Evolutionary conservation across 2,329 filamentous ascomycete species (phyloP), one percentile per base, ranked within the genome.

Genomic region (Acephala macrosclerotiorum): DNA sequence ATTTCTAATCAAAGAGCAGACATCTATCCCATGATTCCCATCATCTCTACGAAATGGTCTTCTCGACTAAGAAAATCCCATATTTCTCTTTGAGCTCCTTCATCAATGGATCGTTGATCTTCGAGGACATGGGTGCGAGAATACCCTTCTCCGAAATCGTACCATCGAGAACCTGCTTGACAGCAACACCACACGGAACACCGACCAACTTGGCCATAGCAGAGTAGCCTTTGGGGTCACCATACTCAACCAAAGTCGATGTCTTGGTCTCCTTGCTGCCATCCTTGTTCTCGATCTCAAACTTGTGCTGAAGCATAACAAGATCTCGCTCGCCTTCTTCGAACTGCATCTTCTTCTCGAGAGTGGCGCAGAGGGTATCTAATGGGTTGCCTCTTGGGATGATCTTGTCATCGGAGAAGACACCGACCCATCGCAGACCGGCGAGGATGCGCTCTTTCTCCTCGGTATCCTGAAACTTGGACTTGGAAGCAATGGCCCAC

Each of bases 271-370:
- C 89, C 78, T 86, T 87, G 77, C 81, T 87, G 74, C 93, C 93
- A 77, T 96, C 91, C 80, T 90, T 89, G 80, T 91, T 83, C 84
- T 96, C 91, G 72, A 97, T 92, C 77, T 89, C 89, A 78, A 97
- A 96, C 82, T 88, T 90, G 83, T 93, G 91, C 82, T 93, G 91
- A 36, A 93, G 85, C 81, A 91, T 87, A 70, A 96, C 91, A 71
- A 96, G 83, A 79, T 97, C 94, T 66, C 94, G 90, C 87, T 97
- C 93, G 67, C 86, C 90, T 73, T 91, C 84, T 75, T 87, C 91
- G 79, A 90, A 97, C 80, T 92, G 87, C 92, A 97, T 96, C 88
- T 96, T 97, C 84, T 92, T 82, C 84, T 97, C 93, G 35, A 97
- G 87, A 2, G 89, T 91, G 36, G 92, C 93, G 82, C 94, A 97